A percentile compares a stretch with the other conserved stretches of the same genome.
Evolutionary conservation across 257 asterid species (phyloP).

Genomic region (Capsicum chinense): DNA sequence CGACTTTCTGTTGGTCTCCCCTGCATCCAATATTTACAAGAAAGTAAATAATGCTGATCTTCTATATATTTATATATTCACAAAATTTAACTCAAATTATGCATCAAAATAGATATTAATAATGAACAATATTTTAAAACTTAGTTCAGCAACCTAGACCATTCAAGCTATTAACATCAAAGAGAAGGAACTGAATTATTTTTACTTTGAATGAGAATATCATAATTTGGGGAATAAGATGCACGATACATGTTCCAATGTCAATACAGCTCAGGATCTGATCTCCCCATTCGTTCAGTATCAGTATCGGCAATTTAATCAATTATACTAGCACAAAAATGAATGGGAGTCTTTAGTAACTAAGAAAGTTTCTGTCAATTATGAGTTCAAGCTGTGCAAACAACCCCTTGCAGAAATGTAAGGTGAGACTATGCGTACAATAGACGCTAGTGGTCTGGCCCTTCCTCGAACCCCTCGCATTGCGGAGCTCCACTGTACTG

Average conservation of each 20-base stretch:
- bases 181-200: background rate
- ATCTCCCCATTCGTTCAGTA: background rate
- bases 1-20: conserved; percentile 62
- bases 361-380: too few relatives aligned
- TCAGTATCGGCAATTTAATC: background rate
- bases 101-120: background rate
- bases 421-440: too few relatives aligned
- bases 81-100: background rate
- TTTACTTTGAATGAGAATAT: background rate
- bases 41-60: background rate
- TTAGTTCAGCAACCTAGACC: background rate
- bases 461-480: too few relatives aligned
- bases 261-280: background rate
- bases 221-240: background rate
- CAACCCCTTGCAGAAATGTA: too few relatives aligned
- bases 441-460: too few relatives aligned
- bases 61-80: background rate
- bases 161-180: background rate
- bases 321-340: background rate
- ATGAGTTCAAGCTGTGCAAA: too few relatives aligned
- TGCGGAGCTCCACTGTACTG: too few relatives aligned
- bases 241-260: background rate
- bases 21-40: conserved; percentile 42
- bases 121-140: background rate
- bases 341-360: too few relatives aligned